A percentile compares a stretch with the other conserved stretches of the same genome.
These are phyloP conservation scores for Phytopythium chamaehyphon DNA, from an alignment of 352 stramenopile species.

Conservation along the genomic window DNA sequence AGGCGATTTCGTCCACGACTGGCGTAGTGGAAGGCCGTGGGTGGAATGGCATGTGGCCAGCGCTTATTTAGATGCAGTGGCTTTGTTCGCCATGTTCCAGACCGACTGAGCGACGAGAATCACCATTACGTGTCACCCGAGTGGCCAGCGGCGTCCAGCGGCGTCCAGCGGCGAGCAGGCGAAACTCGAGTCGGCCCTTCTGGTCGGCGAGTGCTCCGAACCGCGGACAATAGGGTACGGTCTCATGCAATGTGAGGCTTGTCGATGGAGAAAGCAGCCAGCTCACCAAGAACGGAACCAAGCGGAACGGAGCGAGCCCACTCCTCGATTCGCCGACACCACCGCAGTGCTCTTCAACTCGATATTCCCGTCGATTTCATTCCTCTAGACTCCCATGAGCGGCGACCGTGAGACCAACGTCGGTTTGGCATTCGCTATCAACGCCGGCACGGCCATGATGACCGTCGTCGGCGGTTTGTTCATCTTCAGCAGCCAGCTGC, in stretches of 20 bases:
- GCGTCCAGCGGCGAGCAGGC: background rate
- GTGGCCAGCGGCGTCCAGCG: constrained; percentile 2
- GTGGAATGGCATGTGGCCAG: no score
- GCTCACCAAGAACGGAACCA: no score
- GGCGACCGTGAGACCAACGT: constrained; percentile 4
- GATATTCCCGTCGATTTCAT: background rate
- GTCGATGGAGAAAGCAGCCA: no score
- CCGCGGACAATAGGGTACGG: no score
- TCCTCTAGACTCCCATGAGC: background rate
- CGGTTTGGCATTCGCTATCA: constrained; percentile 35
- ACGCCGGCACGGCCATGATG: constrained; percentile 30
- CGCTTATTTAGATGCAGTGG: background rate
- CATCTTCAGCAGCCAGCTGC: constrained; percentile 46
- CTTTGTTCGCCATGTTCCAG: background rate
- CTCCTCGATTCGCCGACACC: constrained; percentile 1
- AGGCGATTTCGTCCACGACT: no score
- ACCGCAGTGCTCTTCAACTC: background rate
- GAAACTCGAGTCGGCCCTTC: background rate
- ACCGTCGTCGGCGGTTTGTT: constrained; percentile 53
- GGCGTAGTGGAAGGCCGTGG: no score
- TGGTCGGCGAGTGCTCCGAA: no score
- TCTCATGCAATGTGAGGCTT: no score
- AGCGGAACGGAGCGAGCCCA: background rate
- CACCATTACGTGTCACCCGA: background rate
- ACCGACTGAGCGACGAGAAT: background rate